Conservation (phyloP, 2,329 filamentous ascomycete genomes). For the Ceratocystiopsis sp. region DNA sequence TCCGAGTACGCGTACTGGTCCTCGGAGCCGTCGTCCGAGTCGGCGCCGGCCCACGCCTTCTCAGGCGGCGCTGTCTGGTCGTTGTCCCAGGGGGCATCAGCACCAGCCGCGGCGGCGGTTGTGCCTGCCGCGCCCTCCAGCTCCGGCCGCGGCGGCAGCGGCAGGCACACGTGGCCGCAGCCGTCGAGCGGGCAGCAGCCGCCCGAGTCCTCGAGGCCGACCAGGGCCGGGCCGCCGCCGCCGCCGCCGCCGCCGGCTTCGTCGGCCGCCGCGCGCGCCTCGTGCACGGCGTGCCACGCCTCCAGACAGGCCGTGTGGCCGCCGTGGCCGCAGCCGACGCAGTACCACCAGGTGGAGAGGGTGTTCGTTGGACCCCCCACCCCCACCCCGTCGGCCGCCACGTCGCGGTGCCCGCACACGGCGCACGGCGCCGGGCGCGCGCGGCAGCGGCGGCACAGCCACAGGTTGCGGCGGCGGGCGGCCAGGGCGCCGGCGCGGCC, state of each 20-base stretch:
- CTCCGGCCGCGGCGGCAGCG: slow-evolving; percentile 36
- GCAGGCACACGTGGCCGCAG: slow-evolving; percentile 46
- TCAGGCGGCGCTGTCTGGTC: too few species aligned
- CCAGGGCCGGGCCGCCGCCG: not conserved
- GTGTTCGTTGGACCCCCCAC: slow-evolving; percentile 1
- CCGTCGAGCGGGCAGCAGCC: slow-evolving; percentile 49
- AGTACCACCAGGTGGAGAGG: slow-evolving; percentile 43
- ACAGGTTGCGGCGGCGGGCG: slow-evolving; percentile 25
- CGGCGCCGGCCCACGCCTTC: too few species aligned
- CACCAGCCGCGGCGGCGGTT: too few species aligned
- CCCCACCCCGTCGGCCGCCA: slow-evolving; percentile 11
- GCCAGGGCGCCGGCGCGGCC: not conserved
- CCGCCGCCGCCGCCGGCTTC: slow-evolving; percentile 8
- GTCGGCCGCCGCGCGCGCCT: slow-evolving; percentile 14
- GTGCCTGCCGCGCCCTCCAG: too few species aligned
- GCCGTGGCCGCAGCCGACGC: slow-evolving; percentile 43
- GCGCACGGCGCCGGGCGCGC: slow-evolving; percentile 38
- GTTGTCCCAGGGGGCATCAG: too few species aligned
- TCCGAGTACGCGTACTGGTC: too few species aligned
- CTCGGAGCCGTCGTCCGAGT: too few species aligned
- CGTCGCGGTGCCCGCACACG: slow-evolving; percentile 38
- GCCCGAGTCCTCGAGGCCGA: slow-evolving; percentile 22
- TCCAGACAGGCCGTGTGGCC: slow-evolving; percentile 43
- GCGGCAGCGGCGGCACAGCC: slow-evolving; percentile 39
- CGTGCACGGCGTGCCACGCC: slow-evolving; percentile 30